Conservation (phyloP, 73 alveolate species). For the Tetrahymena borealis region DNA sequence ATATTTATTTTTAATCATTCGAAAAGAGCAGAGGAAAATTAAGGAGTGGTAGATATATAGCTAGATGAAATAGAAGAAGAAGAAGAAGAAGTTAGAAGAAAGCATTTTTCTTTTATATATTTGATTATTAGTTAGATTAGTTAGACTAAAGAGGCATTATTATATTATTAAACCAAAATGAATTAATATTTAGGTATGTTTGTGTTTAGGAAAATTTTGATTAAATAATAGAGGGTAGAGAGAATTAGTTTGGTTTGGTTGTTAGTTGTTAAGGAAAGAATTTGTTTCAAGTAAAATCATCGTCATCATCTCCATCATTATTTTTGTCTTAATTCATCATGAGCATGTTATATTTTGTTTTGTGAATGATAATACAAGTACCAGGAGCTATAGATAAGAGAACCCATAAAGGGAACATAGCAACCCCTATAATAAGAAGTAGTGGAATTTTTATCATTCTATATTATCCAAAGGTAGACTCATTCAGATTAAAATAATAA, state of each 20-base stretch:
- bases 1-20: too few relatives aligned
- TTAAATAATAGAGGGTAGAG: too few relatives aligned
- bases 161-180: too few relatives aligned
- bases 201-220: too few relatives aligned
- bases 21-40: too few relatives aligned
- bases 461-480: not conserved
- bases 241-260: not conserved
- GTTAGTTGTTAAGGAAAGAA: not conserved
- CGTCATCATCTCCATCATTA: not conserved
- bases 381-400: not conserved
- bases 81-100: too few relatives aligned
- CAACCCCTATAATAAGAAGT: not conserved
- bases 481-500: not conserved
- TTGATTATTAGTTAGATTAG: too few relatives aligned
- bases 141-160: too few relatives aligned
- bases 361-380: not conserved
- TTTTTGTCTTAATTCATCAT: not conserved
- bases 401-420: not conserved
- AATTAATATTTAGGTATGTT: too few relatives aligned
- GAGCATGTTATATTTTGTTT: not conserved
- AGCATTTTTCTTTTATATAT: too few relatives aligned
- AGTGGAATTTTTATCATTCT: not conserved
- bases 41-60: too few relatives aligned
- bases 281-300: not conserved
- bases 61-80: too few relatives aligned